Base-by-base conservation (phyloP, 1,284 basidiomycete species). In the Meira nashicola region DNA sequence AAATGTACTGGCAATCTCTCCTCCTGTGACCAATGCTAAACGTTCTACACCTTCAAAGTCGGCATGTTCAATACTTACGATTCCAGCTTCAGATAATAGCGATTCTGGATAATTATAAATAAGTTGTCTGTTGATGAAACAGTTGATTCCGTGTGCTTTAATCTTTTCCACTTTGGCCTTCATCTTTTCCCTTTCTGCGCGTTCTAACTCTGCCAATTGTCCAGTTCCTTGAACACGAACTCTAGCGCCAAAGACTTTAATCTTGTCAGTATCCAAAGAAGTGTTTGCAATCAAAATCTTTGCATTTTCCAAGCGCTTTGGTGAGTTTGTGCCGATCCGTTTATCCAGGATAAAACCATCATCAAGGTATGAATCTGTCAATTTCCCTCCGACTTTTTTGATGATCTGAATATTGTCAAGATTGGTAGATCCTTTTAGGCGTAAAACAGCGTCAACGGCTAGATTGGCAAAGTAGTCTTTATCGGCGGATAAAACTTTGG, bases 71-170 rank as follows among this genome's bases (percentile, higher is more conserved):
- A 98, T 98, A 58, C 87, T 87, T 86, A 96, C 83, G 80, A 98
- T 92, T 57, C 94, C 94, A 59, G 88, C 87, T 73, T 97, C 94
- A 10, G 94, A 84, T 17, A 99, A 84, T 0, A 99, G 83, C 1
- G 88, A 89, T 80, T 98, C 95, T 47, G 95, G 95, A 79, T 97
- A 98, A 83, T 99, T 98, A 86, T 98, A 99, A 81, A 99, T 92
- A 58, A 99, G 84, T 79, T 99, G 95, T 50, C 95, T 86, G 82
- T 99, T 99, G 70, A 98, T 92, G 79, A 99, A 98, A 80, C 88
- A 90, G 74, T 92, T 99, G 82, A 98, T 92, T 55, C 94, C 94
- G 75, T 96, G 93, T 0, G 88, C 80, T 19, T 92, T 92, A 76
- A 99, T 99, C 38, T 88, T 86, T 53, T 92, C 89, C 19, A 98